A percentile compares a stretch with the other conserved stretches of the same genome.
These are phyloP conservation scores for Cercospora janseana DNA, from an alignment of 2,329 filamentous ascomycete species.

Conservation along the genomic window DNA sequence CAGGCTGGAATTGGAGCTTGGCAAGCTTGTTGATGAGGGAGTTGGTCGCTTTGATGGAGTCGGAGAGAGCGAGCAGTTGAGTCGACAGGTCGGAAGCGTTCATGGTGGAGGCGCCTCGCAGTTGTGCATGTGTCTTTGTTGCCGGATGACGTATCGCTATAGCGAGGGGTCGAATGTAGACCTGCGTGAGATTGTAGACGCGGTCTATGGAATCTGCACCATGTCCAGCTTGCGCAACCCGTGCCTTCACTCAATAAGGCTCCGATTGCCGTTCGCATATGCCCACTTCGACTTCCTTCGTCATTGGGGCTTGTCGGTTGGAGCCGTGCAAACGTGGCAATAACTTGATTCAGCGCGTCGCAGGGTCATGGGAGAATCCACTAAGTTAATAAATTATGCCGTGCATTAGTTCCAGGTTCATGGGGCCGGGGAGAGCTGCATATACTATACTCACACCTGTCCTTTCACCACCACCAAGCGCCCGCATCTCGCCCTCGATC, in stretches of 20 bases:
- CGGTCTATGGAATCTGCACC: not conserved
- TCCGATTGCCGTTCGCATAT: too few relatives aligned
- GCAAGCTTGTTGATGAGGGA: slow-evolving; percentile 57
- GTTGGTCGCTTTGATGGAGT: slow-evolving; percentile 53
- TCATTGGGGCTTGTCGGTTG: not conserved
- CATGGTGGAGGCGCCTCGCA: slow-evolving; percentile 24
- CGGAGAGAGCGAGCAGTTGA: slow-evolving; percentile 45
- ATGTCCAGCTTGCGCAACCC: too few relatives aligned
- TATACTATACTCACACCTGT: too few relatives aligned
- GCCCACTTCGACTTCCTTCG: not conserved
- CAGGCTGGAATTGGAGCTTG: slow-evolving; percentile 61
- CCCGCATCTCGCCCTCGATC: not conserved
- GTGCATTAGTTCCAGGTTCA: too few relatives aligned
- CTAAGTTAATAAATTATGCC: too few relatives aligned
- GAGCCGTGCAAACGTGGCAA: slow-evolving; percentile 3
- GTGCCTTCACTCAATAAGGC: too few relatives aligned
- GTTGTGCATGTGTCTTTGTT: slow-evolving; percentile 3
- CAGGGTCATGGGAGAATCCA: not conserved
- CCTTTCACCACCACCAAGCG: not conserved
- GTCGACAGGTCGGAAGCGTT: slow-evolving; percentile 27
- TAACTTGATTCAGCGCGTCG: not conserved
- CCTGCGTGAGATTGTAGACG: not conserved
- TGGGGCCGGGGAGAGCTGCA: not conserved
- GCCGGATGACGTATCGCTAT: slow-evolving; percentile 3
- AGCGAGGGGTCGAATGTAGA: not conserved